These are phyloP conservation scores for Prunus davidiana DNA, from an alignment of 306 rosid species.

Conservation along the genomic window DNA sequence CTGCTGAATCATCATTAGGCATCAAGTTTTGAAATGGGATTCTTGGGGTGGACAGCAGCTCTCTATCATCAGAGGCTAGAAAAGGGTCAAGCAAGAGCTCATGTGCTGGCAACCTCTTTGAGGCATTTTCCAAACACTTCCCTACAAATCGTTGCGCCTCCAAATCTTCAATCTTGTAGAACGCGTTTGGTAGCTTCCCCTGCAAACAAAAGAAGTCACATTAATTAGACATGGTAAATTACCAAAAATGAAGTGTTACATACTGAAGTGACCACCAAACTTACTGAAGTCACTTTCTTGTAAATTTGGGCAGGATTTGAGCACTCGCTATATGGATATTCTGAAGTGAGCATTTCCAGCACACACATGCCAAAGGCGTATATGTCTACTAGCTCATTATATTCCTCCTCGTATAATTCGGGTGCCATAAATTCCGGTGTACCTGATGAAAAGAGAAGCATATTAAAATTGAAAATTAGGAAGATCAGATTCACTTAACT, in stretches of 20 bases:
- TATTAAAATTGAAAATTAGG: neutral
- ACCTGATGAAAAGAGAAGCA: conserved; percentile 36
- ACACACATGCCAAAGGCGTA: conserved; percentile 94
- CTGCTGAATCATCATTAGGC: neutral
- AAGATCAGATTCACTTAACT: neutral
- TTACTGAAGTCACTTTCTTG: conserved; percentile 86
- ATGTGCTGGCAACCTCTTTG: conserved; percentile 61
- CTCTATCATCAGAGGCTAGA: conserved; percentile 45
- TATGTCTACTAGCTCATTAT: conserved; percentile 74
- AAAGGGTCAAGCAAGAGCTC: conserved; percentile 80
- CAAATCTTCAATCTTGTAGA: conserved; percentile 51
- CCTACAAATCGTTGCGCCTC: conserved; percentile 72
- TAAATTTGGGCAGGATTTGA: conserved; percentile 94
- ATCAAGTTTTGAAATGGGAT: conserved; percentile 9
- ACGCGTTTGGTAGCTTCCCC: conserved; percentile 82
- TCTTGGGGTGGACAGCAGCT: conserved; percentile 9
- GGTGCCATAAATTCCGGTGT: conserved; percentile 99
- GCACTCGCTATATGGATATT: conserved; percentile 84
- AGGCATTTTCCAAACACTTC: conserved; percentile 62
- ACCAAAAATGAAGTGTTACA: neutral
- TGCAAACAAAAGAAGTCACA: conserved; percentile 7
- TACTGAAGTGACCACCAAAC: conserved; percentile 7
- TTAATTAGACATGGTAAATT: no score
- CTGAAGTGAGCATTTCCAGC: conserved; percentile 82
- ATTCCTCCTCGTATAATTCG: conserved; percentile 87